phyloP scores from a whole-genome alignment of 2,329 filamentous ascomycete genomes.

The Pseudonectria foliicola region DNA sequence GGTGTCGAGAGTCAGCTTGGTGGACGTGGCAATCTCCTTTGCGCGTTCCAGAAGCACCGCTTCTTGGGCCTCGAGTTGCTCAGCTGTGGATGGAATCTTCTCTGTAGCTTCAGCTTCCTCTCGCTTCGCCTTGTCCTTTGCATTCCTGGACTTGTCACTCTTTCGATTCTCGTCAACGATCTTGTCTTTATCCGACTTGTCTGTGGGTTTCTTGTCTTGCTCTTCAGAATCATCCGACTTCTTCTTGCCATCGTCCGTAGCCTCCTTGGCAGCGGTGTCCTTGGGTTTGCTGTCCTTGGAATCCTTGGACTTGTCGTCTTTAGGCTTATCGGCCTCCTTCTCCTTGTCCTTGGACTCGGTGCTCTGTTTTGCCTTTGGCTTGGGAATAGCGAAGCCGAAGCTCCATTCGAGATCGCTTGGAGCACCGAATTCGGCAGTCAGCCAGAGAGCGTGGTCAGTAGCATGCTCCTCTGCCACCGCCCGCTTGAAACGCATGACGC shows the following conservation, averaged over 20 bases:
- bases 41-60: conserved; percentile 41
- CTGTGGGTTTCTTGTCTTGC: conserved; percentile 10
- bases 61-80: conserved; percentile 49
- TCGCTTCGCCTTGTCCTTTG: conserved; percentile 4
- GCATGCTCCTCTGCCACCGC: conserved; percentile 64
- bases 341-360: conserved; percentile 16
- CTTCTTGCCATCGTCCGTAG: conserved; percentile 5
- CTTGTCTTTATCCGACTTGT: background rate
- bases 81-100: conserved; percentile 22
- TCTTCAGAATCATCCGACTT: conserved; percentile 32
- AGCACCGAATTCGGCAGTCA: conserved; percentile 60
- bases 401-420: conserved; percentile 78
- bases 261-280: no score
- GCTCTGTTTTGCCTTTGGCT: conserved; percentile 38
- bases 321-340: conserved; percentile 36
- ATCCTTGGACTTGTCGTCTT: conserved; percentile 8
- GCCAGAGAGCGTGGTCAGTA: conserved; percentile 65
- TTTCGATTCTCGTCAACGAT: background rate
- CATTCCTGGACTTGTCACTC: conserved; percentile 1
- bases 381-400: conserved; percentile 77
- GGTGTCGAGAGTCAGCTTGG: conserved; percentile 36
- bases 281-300: conserved; percentile 22
- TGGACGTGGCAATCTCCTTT: conserved; percentile 44
- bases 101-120: conserved; percentile 29
- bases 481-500: conserved; percentile 73